phyloP scores from a whole-genome alignment of 257 asterid genomes.

The Plantago elongata region DNA sequence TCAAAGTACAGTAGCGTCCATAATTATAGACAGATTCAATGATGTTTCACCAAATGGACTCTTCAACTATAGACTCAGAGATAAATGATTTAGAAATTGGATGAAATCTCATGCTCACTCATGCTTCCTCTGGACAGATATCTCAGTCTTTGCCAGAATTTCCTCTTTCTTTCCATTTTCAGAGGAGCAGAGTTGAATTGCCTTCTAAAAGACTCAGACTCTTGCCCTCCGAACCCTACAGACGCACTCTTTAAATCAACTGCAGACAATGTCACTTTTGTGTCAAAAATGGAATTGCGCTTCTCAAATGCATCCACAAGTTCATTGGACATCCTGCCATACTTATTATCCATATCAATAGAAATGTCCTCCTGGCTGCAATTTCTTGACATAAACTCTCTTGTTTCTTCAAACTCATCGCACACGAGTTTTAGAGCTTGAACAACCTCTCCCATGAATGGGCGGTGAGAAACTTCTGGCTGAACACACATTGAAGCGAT shows the following conservation, averaged over 20 bases:
- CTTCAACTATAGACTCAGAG: background rate
- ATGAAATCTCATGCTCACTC: slow-evolving; percentile 64
- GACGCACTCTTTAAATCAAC: slow-evolving; percentile 44
- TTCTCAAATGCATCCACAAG: slow-evolving; percentile 35
- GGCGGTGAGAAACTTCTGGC: slow-evolving; percentile 92
- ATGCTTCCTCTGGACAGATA: slow-evolving; percentile 65
- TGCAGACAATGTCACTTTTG: slow-evolving; percentile 34
- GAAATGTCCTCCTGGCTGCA: slow-evolving; percentile 58
- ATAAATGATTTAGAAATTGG: slow-evolving; percentile 17
- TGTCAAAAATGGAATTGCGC: slow-evolving; percentile 30
- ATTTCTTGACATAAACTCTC: slow-evolving; percentile 46
- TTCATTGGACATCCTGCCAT: slow-evolving; percentile 36
- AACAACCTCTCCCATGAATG: slow-evolving; percentile 98
- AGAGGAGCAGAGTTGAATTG: slow-evolving; percentile 81
- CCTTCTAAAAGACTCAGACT: slow-evolving; percentile 69
- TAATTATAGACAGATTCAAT: too few relatives aligned
- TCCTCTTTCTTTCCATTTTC: slow-evolving; percentile 42
- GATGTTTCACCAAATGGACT: too few relatives aligned
- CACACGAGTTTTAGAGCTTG: slow-evolving; percentile 89
- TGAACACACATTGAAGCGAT: slow-evolving; percentile 98
- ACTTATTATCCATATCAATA: slow-evolving; percentile 34
- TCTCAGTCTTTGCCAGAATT: slow-evolving; percentile 66
- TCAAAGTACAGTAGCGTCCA: too few relatives aligned
- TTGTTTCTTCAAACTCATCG: slow-evolving; percentile 65
- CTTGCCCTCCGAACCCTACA: slow-evolving; percentile 35